phyloP scores from a whole-genome alignment of 305 asterid species.

The Rubia tinctorum region DNA sequence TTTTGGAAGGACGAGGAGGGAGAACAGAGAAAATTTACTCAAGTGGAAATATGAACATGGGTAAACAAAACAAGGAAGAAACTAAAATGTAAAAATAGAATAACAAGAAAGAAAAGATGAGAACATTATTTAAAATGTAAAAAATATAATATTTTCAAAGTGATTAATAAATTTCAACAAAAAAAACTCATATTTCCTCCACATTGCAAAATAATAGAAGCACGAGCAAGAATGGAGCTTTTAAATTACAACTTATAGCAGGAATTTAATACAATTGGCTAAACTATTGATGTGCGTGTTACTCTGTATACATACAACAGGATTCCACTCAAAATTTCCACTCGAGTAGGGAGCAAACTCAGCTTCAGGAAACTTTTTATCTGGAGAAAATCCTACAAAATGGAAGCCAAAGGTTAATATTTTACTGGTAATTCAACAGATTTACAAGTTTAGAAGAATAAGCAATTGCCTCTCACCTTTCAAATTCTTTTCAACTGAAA shows the following conservation, averaged over 20 bases:
- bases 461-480: slow-evolving; percentile 42
- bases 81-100: not conserved
- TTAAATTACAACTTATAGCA: slow-evolving; percentile 1
- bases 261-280: not conserved
- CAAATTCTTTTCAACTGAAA: slow-evolving; percentile 37
- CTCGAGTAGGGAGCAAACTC: slow-evolving; percentile 78
- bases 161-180: not conserved
- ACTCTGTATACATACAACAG: slow-evolving; percentile 56
- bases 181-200: not conserved
- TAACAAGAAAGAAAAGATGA: not conserved
- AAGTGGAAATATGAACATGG: not conserved
- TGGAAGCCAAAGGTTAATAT: slow-evolving; percentile 13
- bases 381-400: slow-evolving; percentile 87
- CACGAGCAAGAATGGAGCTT: not conserved
- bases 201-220: not conserved
- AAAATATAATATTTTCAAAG: not conserved
- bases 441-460: slow-evolving; percentile 7
- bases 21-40: not conserved
- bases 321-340: slow-evolving; percentile 83
- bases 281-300: slow-evolving; percentile 2
- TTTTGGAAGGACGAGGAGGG: not conserved
- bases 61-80: not conserved
- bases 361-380: slow-evolving; percentile 84
- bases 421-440: not conserved
- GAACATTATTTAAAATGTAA: not conserved